Evolutionary conservation across 2,329 filamentous ascomycete genomes (phyloP).

Genomic region (Cordyceps cicadae): DNA sequence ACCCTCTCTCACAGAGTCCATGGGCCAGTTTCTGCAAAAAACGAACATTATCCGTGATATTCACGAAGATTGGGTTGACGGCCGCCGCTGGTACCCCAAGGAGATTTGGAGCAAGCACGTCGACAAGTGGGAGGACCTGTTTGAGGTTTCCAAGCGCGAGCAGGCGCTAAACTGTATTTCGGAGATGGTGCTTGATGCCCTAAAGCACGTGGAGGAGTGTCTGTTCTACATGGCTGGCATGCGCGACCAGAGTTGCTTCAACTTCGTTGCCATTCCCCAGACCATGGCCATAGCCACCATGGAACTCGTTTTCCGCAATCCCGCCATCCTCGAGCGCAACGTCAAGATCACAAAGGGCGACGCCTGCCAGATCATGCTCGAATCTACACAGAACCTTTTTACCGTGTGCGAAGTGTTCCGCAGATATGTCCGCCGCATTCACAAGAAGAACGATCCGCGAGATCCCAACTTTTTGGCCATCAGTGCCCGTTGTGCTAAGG

Average conservation of each 20-base stretch:
- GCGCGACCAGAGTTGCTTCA: conserved; percentile 94
- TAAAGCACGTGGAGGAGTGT: conserved; percentile 83
- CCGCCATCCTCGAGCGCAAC: conserved; percentile 73
- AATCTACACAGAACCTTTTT: conserved; percentile 84
- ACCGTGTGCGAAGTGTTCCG: conserved; percentile 77
- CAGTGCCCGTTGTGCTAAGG: conserved; percentile 81
- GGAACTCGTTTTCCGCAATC: conserved; percentile 87
- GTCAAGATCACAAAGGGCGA: conserved; percentile 96
- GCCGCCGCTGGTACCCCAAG: conserved; percentile 86
- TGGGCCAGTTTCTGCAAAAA: conserved; percentile 97
- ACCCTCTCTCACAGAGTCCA: conserved; percentile 78
- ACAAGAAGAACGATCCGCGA: conserved; percentile 86
- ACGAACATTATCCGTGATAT: conserved; percentile 98
- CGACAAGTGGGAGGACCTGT: conserved; percentile 79
- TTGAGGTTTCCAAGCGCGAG: conserved; percentile 69
- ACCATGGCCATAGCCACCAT: conserved; percentile 95
- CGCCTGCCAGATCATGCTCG: conserved; percentile 82
- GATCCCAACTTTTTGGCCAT: conserved; percentile 92
- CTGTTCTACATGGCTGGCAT: conserved; percentile 96
- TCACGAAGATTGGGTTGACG: conserved; percentile 79
- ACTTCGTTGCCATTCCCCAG: conserved; percentile 96
- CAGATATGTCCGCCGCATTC: conserved; percentile 69
- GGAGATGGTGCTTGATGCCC: conserved; percentile 87
- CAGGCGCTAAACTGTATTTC: conserved; percentile 78
- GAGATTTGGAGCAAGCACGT: conserved; percentile 98